phyloP scores from a whole-genome alignment of 2,329 filamentous ascomycete genomes.

The Aspergillus versicolor region DNA sequence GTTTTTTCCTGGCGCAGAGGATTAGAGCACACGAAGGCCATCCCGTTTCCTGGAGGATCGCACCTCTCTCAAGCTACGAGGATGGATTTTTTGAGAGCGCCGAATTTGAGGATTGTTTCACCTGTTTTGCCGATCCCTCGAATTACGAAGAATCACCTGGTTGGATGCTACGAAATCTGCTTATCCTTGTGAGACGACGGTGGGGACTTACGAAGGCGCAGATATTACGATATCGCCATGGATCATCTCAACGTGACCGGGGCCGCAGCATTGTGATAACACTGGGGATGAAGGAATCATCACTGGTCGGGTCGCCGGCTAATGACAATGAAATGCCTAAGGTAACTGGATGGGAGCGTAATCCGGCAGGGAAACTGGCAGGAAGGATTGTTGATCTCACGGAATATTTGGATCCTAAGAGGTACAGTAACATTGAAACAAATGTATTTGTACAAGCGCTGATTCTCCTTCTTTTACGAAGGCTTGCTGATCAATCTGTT shows the following conservation, averaged over 20 bases:
- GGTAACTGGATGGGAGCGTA: constrained; percentile 92
- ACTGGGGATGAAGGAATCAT: constrained; percentile 46
- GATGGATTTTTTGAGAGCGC: constrained; percentile 79
- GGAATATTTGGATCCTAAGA: constrained; percentile 88
- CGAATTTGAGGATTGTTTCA: constrained; percentile 70
- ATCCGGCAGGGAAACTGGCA: constrained; percentile 72
- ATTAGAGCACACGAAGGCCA: neutral
- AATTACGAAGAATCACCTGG: constrained; percentile 84
- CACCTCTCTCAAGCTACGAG: constrained; percentile 74
- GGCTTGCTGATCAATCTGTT: constrained; percentile 86
- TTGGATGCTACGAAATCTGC: constrained; percentile 88
- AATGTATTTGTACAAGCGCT: neutral
- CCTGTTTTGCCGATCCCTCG: constrained; percentile 89
- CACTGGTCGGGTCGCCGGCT: constrained; percentile 19
- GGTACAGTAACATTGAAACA: constrained; percentile 33
- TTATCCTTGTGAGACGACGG: constrained; percentile 78
- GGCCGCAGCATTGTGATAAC: constrained; percentile 77
- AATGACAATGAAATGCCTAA: constrained; percentile 66
- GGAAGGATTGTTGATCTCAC: constrained; percentile 78
- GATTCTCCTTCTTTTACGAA: constrained; percentile 17
- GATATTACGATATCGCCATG: constrained; percentile 87
- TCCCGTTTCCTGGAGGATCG: constrained; percentile 66
- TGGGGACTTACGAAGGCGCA: constrained; percentile 76
- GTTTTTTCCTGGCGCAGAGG: constrained; percentile 93
- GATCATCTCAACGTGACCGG: constrained; percentile 72